Base-by-base conservation (phyloP, 164 flowering plant genomes). In the Dillenia suffruticosa region DNA sequence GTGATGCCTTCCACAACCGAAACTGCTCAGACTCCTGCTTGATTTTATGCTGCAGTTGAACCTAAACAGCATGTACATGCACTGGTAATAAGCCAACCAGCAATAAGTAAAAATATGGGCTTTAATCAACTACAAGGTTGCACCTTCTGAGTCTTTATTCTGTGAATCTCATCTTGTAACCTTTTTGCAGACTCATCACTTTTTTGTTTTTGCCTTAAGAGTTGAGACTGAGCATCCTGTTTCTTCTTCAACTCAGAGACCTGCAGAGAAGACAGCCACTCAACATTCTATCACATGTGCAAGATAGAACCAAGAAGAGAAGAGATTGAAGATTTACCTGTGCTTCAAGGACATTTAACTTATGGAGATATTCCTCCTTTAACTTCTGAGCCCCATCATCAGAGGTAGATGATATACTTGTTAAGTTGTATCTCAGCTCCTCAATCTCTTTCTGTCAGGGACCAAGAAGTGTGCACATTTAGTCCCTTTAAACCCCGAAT, bases 21-120 rank as follows among this genome's bases (percentile, higher is more conserved):
- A 92, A 95, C 65, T 91, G 97, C 74, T 95, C 99, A 40, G 97
- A 90, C 66, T 95, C 99, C 70, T 92, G 98, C 77, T 95, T 95
- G 58, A 95, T 92, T 73, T 92, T 95, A 51, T 95, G 94, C 77
- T 95, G 99, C 54, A 95, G 70, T 76, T 95, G 97, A 70, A 95
- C 99, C 98, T 94, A 56, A 51, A 65, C 8, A 51, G 46, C 9
- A 46, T 45, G 57, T 1, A 43, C 49, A 49, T 32, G 51, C 19
- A 62, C 46, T 46, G 54, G 15, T 15, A 3, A 8, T 44, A 9
- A 51, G 62, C 5, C 40, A 56, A 14, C 40, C 26, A 43, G 17
- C 26, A 12, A 9, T 11, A 51, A 2, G 44, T n/a, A 56, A 8
- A 45, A 12, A 11, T 12, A 53, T 15, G 63, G 0, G 8, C 56